phyloP scores from a whole-genome alignment of 139 green algal genomes.

The Limnomonas spitsbergensis region DNA sequence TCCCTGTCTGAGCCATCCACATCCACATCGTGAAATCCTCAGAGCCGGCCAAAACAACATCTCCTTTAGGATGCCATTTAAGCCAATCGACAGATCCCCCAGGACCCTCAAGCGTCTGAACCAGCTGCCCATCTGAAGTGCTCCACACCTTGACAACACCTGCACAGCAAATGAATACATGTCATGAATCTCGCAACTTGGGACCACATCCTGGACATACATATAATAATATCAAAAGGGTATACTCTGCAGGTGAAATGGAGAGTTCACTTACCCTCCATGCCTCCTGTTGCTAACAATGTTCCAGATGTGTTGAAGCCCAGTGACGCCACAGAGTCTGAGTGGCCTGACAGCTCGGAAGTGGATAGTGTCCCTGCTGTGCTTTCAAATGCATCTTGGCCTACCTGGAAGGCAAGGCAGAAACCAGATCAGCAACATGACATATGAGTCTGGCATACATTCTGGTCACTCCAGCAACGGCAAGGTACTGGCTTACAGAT shows the following conservation, averaged over 20 bases:
- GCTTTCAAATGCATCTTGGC: slow-evolving; percentile 60
- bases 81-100: slow-evolving; percentile 84
- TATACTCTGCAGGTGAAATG: no score
- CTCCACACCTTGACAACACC: slow-evolving; percentile 72
- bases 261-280: slow-evolving; percentile 82
- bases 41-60: slow-evolving; percentile 84
- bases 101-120: slow-evolving; percentile 75
- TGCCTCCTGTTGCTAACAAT: slow-evolving; percentile 77
- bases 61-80: slow-evolving; percentile 86
- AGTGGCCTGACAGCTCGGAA: slow-evolving; percentile 74
- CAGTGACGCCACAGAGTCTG: slow-evolving; percentile 77
- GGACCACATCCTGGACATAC: no score
- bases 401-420: slow-evolving; percentile 37
- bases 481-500: slow-evolving; percentile 2
- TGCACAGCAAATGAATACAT: slow-evolving; percentile 17
- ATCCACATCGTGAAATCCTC: slow-evolving; percentile 74
- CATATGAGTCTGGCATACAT: no score
- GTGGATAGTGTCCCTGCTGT: slow-evolving; percentile 50
- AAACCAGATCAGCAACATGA: neutral
- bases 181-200: neutral
- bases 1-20: slow-evolving; percentile 17
- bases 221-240: no score
- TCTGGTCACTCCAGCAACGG: neutral
- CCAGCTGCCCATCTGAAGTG: slow-evolving; percentile 36
- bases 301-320: slow-evolving; percentile 72